Evolutionary conservation across 2,329 filamentous ascomycete species (phyloP), one percentile per base, ranked within the genome.

Genomic region (Pyrenophora graminea): DNA sequence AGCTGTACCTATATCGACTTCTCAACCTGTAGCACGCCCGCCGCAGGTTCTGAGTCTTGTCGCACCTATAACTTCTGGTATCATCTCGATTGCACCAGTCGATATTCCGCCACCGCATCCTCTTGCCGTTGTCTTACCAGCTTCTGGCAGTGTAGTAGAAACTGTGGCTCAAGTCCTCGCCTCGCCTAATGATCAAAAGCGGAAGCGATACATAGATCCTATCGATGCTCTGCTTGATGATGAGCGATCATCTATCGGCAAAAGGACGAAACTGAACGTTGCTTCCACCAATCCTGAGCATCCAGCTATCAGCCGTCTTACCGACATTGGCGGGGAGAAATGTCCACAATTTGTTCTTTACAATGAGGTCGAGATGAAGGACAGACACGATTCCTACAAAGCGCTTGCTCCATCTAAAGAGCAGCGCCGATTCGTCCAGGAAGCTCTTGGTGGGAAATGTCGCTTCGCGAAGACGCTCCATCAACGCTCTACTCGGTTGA

Each of bases 261-360:
- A 19, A 13, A 30, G 3, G 27, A 4, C 9, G 9, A 30, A 30
- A 30, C 2, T 12, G 4, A 3, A 13, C 10, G 23, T 25, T 25
- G 8, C 12, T 12, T 13, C 21, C 6, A 15, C 9, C 6, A 9
- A 32, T 13, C 4, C 25, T 12, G 30, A 47, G 10, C 44, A 19
- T 25, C 42, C 37, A 17, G n/a, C 37, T n/a, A 51, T 40, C 33
- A 42, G 42, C 4, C 36, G 15, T 7, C 19, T 27, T 6, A 38
- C 38, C 1, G 33, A 23, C 17, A 51, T 42, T 7, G 48, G 48
- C 4, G 42, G 48, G 7, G 48, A 41, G 25, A 23, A 17, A 21
- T 45, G 41, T 8, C 48, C 42, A 7, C 48, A 39, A 5, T 51
- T 51, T 12, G 38, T 51, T n/a, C 18, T 41, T 10, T 32, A 46